Evolutionary conservation across 1,139 yeast genomes (phyloP).

Genomic region (Casaregolazyma suthepensis): DNA sequence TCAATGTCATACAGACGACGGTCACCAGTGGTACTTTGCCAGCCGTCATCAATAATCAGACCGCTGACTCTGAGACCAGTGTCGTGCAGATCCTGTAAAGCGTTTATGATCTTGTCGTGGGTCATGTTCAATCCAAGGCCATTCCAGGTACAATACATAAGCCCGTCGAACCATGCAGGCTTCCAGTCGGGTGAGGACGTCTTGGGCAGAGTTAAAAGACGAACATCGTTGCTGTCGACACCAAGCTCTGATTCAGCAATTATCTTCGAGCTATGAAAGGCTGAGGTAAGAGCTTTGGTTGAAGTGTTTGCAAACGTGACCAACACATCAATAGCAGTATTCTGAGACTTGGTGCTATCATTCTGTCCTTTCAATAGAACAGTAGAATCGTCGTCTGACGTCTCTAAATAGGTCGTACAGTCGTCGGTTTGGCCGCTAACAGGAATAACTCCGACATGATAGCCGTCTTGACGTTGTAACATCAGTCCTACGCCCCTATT

Average conservation of each 20-base stretch:
- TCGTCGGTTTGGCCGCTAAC: constrained; percentile 17
- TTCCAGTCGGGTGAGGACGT: constrained; percentile 5
- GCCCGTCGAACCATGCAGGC: constrained; percentile 21
- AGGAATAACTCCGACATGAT: constrained; percentile 23
- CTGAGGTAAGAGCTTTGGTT: constrained; percentile 14
- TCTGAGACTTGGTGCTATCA: constrained; percentile 14
- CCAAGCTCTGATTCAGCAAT: background rate
- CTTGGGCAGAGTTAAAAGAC: background rate
- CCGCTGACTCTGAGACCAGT: constrained; percentile 22
- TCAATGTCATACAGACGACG: constrained; percentile 23
- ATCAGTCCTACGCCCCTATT: constrained; percentile 14
- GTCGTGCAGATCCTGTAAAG: constrained; percentile 23
- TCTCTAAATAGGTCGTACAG: constrained; percentile 17
- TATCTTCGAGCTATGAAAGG: constrained; percentile 12
- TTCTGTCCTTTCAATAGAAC: constrained; percentile 17
- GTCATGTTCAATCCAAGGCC: constrained; percentile 26
- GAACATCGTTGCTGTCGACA: background rate
- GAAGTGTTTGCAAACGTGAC: constrained; percentile 19
- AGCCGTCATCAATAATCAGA: constrained; percentile 31
- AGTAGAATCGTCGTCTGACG: constrained; percentile 13
- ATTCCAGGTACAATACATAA: constrained; percentile 32
- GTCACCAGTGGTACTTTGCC: constrained; percentile 25
- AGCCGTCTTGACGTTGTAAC: constrained; percentile 22
- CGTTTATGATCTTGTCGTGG: constrained; percentile 20
- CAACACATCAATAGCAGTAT: constrained; percentile 16